Evolutionary conservation across 176 grass and related monocot genomes (phyloP).

Genomic region (Tillandsia leiboldiana): DNA sequence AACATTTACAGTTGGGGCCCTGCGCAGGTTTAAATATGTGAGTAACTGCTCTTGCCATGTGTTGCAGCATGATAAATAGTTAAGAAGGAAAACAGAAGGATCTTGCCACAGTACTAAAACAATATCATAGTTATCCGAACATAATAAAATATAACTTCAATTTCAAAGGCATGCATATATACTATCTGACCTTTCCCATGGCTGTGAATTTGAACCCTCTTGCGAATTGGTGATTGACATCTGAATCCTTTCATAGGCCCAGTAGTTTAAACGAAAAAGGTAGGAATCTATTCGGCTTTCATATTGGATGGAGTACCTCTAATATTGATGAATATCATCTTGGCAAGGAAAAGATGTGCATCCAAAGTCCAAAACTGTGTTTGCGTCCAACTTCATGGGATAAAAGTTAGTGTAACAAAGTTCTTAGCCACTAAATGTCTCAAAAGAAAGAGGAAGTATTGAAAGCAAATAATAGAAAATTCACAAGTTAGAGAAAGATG

Average conservation of each 20-base stretch:
- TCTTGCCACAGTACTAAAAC: not conserved
- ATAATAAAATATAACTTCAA: not conserved
- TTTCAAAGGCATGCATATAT: not conserved
- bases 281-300: no score
- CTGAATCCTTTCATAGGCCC: no score
- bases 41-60: not conserved
- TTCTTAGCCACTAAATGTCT: no score
- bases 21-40: not conserved
- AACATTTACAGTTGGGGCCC: not conserved
- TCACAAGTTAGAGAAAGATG: no score
- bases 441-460: no score
- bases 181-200: not conserved
- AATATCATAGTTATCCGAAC: not conserved
- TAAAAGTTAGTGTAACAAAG: no score
- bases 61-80: not conserved
- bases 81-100: not conserved
- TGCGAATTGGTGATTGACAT: not conserved
- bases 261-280: no score
- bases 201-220: not conserved
- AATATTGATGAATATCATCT: no score
- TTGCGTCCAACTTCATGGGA: no score
- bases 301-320: no score
- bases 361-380: conserved; percentile 10
- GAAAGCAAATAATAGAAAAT: no score
- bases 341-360: not conserved